Base-by-base conservation (phyloP, 2,329 filamentous ascomycete species). In the Fusarium hostae region DNA sequence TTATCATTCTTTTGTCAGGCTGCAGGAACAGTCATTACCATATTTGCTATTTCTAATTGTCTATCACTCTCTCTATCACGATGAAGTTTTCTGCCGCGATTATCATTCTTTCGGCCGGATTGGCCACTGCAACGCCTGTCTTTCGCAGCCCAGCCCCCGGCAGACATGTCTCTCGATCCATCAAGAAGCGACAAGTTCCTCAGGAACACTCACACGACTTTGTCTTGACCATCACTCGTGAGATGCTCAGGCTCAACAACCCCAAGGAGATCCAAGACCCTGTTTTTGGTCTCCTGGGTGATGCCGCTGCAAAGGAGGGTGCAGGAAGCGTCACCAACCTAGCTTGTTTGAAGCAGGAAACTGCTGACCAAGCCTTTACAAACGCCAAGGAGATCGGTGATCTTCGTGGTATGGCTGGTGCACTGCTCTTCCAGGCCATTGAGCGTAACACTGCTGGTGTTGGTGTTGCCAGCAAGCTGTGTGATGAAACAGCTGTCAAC, bases 311-410 rank as follows among this genome's bases (percentile, higher is more conserved):
- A 2, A 56, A 41, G 3, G 39, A 32, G 18, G 76, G 76, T 6
- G 76, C 76, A 7, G 89, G 88, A 8, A 64, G 74, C 20, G 81
- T 84, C 47, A 76, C 79, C 56, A 81, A 85, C 71, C 76, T 84
- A 22, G 83, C 83, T 76, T 85, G 83, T 62, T 71, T 85, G 58
- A 83, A 85, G 77, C 83, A 85, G 75, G 83, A 82, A 54, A 85
- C 84, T 39, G 87, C 87, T 16, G 87, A 89, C 67, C 86, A 88
- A 79, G 87, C 87, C 26, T 89, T 89, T 78, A 89, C 86, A 77
- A 89, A 89, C 70, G 86, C 87, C 35, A 89, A 89, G 77, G 85
- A 78, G 0, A 82, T 82, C 26, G 80, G 81, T 16, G 86, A 89
- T 69, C 80, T 89, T 34, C 80, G 84, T 6, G 86, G 86, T 51